Evolutionary conservation across 2,329 filamentous ascomycete genomes (phyloP).

Genomic region (Aspergillus arachidicola): DNA sequence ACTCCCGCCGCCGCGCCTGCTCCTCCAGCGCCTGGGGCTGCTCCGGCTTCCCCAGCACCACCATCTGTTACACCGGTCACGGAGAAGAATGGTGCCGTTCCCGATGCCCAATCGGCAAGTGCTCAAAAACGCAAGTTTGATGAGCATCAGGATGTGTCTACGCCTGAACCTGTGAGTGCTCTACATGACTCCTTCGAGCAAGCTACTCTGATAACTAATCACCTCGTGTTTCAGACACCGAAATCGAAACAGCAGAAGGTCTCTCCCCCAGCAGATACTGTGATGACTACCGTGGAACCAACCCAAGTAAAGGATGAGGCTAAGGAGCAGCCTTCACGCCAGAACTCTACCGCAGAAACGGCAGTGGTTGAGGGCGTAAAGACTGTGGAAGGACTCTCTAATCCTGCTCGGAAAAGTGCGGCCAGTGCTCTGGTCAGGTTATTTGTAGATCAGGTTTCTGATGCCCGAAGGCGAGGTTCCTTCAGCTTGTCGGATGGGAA

Average conservation of each 20-base stretch:
- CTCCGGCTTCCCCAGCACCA: slow-evolving; percentile 15
- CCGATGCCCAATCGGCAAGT: slow-evolving; percentile 28
- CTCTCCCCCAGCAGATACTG: slow-evolving; percentile 30
- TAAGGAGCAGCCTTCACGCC: slow-evolving; percentile 29
- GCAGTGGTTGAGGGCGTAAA: slow-evolving; percentile 35
- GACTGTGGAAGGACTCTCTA: slow-evolving; percentile 56
- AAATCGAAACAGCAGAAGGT: slow-evolving; percentile 46
- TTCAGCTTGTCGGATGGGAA: slow-evolving; percentile 66
- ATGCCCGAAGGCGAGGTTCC: slow-evolving; percentile 66
- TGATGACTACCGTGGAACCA: slow-evolving; percentile 26
- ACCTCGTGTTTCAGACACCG: slow-evolving; percentile 34
- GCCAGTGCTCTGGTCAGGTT: slow-evolving; percentile 72
- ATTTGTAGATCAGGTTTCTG: slow-evolving; percentile 66
- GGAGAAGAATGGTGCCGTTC: slow-evolving; percentile 31
- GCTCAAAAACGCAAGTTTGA: slow-evolving; percentile 50
- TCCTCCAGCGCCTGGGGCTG: slow-evolving; percentile 27
- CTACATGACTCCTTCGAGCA: not conserved
- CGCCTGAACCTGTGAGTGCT: slow-evolving; percentile 35
- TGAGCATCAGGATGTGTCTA: slow-evolving; percentile 35
- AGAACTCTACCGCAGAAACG: slow-evolving; percentile 33
- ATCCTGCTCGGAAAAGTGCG: slow-evolving; percentile 65
- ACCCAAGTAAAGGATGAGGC: slow-evolving; percentile 37
- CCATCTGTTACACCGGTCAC: slow-evolving; percentile 26
- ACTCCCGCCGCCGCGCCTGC: slow-evolving; percentile 21
- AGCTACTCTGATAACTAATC: slow-evolving; percentile 36